Base-by-base conservation (phyloP, 2,329 filamentous ascomycete genomes). In the Xylaria sp. region DNA sequence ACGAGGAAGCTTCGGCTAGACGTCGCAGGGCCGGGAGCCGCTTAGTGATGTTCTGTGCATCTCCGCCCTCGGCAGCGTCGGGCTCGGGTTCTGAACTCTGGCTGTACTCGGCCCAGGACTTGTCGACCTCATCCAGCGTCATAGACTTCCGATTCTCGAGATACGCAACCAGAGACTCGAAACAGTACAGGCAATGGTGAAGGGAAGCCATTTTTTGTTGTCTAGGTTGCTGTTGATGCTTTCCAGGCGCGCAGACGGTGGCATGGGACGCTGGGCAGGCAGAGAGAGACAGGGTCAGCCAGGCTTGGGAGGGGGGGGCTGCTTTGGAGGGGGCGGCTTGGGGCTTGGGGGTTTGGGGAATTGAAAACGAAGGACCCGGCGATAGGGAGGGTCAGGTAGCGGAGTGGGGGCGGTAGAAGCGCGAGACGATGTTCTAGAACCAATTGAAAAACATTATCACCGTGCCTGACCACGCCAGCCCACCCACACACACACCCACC, bases 141-240 rank as follows among this genome's bases (percentile, higher is more conserved):
- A 92, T 78, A 9, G 89, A 76, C 54, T 86, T 79, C 57, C 88
- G 87, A 60, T 82, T 77, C 63, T 91, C 83, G 63, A 96, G 90
- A 56, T 86, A 83, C 49, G 92, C 88, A 45, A 85, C 81, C 37
- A 99, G 85, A 39, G 81, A 81, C 75, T 99, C 94, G 79, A 99
- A 97, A 78, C 92, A 97, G 74, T 88, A 92, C 67, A 93, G 86
- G 74, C 92, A 97, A 74, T 97, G 93, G 55, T 87, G 88, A 65
- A 84, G 75, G 52, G 89, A 88, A 44, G 94, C 93, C 93, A 97
- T 97, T 26, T 40, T 58, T 56, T 39, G 29, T 41, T 50, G 34
- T 42, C 43, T 45, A 22, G 38, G 13, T 44, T 44, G n/a, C 22
- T 17, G 17, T 46, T 19, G 22, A 43, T 22, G 24, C 8, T 22